Conservation (phyloP, 176 grass and related monocot species). For the Lolium multiflorum region DNA sequence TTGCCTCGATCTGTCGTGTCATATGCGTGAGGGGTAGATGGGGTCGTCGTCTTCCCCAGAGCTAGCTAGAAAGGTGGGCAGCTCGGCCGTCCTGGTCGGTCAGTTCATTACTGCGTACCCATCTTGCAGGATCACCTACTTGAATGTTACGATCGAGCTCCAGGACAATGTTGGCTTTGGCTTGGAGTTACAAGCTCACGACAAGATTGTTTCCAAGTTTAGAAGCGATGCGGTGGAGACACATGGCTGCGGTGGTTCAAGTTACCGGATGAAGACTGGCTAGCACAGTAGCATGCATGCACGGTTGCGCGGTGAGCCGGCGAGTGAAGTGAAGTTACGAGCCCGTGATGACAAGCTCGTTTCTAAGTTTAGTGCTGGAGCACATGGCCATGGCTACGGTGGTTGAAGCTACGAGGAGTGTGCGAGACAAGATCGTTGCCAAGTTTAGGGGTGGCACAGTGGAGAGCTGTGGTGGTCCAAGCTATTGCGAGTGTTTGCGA, state of each 20-base stretch:
- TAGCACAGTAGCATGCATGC: constrained; percentile 1
- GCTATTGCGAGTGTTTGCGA: neutral
- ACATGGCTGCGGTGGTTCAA: neutral
- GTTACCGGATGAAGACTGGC: neutral
- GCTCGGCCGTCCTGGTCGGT: neutral
- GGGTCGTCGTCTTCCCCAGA: neutral
- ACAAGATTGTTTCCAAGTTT: neutral
- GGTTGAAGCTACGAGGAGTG: neutral
- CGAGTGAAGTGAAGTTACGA: neutral
- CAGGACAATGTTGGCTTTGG: neutral
- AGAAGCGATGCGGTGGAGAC: neutral
- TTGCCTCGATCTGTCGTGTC: neutral
- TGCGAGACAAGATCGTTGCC: neutral
- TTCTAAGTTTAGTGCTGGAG: neutral
- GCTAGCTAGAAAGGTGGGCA: neutral
- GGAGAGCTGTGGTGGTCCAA: neutral
- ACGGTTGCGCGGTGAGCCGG: neutral
- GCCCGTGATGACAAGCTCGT: neutral
- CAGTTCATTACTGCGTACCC: neutral
- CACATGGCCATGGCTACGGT: neutral
- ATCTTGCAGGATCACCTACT: neutral
- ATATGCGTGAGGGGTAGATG: neutral
- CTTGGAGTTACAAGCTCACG: neutral
- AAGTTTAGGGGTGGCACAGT: neutral
- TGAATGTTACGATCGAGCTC: no score